Evolutionary conservation across 306 rosid genomes (phyloP).

Genomic region (Cajanus cajan): DNA sequence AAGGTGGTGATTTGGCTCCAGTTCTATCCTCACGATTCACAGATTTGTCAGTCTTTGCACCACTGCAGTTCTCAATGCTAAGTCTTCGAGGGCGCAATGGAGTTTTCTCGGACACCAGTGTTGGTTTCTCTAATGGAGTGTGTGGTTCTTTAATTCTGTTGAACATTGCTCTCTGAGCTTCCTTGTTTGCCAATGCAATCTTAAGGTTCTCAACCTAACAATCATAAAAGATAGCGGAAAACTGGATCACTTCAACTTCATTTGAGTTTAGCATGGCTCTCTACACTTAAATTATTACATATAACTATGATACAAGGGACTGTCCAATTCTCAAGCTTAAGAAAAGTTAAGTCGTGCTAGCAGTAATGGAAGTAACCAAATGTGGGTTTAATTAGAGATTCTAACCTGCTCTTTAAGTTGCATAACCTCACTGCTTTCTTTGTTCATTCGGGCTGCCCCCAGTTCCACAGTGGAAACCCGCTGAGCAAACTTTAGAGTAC

Average conservation of each 20-base stretch:
- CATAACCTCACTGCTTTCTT: slow-evolving; percentile 76
- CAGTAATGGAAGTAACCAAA: neutral
- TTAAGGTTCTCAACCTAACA: slow-evolving; percentile 76
- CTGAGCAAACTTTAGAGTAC: slow-evolving; percentile 91
- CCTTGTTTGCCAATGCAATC: slow-evolving; percentile 68
- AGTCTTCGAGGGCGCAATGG: slow-evolving; percentile 62
- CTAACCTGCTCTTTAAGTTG: slow-evolving; percentile 84
- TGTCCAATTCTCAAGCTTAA: neutral
- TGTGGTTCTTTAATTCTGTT: slow-evolving; percentile 47
- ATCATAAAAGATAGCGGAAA: slow-evolving; percentile 12
- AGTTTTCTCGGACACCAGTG: slow-evolving; percentile 45
- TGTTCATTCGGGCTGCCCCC: slow-evolving; percentile 75
- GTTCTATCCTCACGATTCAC: slow-evolving; percentile 43
- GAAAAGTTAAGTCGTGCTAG: neutral
- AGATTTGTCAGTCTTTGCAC: slow-evolving; percentile 42
- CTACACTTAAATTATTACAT: neutral
- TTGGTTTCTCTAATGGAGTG: slow-evolving; percentile 35
- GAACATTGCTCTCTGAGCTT: slow-evolving; percentile 37
- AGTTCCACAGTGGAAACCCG: slow-evolving; percentile 88
- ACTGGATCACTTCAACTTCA: slow-evolving; percentile 1
- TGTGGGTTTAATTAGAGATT: neutral
- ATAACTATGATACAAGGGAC: neutral
- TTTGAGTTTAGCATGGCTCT: neutral
- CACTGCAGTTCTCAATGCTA: slow-evolving; percentile 71
- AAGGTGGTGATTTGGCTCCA: slow-evolving; percentile 55